phyloP scores from a whole-genome alignment of 805 yeast species.

The Saccharomycopsis javanensis region DNA sequence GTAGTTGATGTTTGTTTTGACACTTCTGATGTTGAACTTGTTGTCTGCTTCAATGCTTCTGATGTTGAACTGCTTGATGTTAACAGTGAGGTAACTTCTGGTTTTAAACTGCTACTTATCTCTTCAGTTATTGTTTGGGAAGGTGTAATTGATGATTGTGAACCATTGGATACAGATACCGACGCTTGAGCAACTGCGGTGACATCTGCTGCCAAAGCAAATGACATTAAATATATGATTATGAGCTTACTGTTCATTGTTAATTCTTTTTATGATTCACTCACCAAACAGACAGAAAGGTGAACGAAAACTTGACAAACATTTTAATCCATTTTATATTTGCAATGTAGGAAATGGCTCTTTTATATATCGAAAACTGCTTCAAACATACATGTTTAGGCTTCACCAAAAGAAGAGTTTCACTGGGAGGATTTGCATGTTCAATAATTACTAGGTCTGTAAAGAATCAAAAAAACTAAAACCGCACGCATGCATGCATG shows the following conservation, averaged over 20 bases:
- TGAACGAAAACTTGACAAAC: not conserved
- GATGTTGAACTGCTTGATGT: not conserved
- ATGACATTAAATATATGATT: not conserved
- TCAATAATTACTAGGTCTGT: not conserved
- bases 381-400: not conserved
- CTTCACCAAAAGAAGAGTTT: not conserved
- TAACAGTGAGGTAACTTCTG: not conserved
- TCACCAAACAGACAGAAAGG: not conserved
- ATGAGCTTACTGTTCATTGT: not conserved
- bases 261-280: not conserved
- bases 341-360: not conserved
- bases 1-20: slow-evolving; percentile 16
- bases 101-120: not conserved
- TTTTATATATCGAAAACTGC: not conserved
- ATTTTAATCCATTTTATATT: not conserved
- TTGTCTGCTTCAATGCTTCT: not conserved
- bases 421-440: not conserved
- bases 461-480: not conserved
- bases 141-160: too few relatives aligned
- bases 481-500: not conserved
- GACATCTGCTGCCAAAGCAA: not conserved
- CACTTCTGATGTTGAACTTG: slow-evolving; percentile 23
- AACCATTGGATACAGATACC: too few relatives aligned
- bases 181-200: not conserved
- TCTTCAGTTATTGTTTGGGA: too few relatives aligned